Base-by-base conservation (phyloP, 2,329 filamentous ascomycete genomes). In the Penicillium capsulatum region DNA sequence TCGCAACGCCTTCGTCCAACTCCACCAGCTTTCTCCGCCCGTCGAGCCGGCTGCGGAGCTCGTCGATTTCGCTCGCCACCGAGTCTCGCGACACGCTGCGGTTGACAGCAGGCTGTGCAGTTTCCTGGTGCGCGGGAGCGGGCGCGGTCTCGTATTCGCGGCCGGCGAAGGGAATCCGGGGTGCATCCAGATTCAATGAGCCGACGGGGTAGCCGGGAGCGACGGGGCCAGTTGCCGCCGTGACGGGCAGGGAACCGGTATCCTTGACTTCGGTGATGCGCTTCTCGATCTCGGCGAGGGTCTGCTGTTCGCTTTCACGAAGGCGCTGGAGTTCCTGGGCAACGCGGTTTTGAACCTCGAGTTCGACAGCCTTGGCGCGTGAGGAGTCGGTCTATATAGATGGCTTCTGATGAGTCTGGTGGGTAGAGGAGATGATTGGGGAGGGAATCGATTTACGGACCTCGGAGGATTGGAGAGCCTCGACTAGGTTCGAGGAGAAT, bases 271-370 rank as follows among this genome's bases (percentile, higher is more conserved):
- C 60, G 13, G 66, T 56, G 45, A 80, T 63, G 56, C 81, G 80
- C 47, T 84, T 79, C 59, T 84, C 79, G 45, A 86, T 78, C 42
- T 80, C 72, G 52, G 76, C 73, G 49, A 95, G 81, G 43, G 81
- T 79, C 34, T 81, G 75, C 50, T 79, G 69, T 63, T 91, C 84
- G 55, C 82, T 73, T 49, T 80, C 75, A 63, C 83, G 82, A 50
- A 95, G 80, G 55, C 82, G 83, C 67, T 84, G 81, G 52, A 97
- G 86, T 70, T 96, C 90, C 57, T 81, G 76, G 58, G 84, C 80
- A 45, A 96, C 87, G 67, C 91, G 90, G 62, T 80, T 73, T 72
- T 96, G 90, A 66, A 95, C 83, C 58, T 91, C 84, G 49, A 92
- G 80, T 71, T 97, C 91, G 65, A 88, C 72, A 60, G 83, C 75